Evolutionary conservation across 768 basidiomycete genomes (phyloP), one percentile per base, ranked within the genome.

Genomic region (Asterophora parasitica): DNA sequence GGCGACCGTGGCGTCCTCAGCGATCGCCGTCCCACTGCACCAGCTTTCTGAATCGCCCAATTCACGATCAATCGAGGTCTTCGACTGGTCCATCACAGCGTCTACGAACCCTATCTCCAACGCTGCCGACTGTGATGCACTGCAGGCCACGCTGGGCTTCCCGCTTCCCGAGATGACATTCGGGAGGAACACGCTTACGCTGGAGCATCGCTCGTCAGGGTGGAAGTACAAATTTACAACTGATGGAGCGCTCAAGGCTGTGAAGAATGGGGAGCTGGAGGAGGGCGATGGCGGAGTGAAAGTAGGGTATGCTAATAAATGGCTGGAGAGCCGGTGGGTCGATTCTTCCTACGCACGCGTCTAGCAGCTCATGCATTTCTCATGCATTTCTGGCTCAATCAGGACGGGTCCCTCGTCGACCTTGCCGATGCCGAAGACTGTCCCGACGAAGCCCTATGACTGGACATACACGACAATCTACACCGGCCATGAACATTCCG

Each of bases 391-490:
- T 34, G 3, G 23, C 3, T 11, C 13, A 7, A 20, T 46, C 59
- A 90, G 89, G 57, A 88, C 83, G 58, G 81, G 77, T 44, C 78
- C 88, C 0, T 71, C 74, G 17, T 83, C 89, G 11, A 65, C 62
- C 34, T 64, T 81, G 10, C 81, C 85, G 0, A 79, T 89, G 69
- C 87, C 89, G 3, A 65, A 76, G 52, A 88, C 88, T 4, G 78
- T 83, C 16, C 61, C 76, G 0, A 85, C 91, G 7, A 96, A 94
- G 57, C 87, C 85, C 0, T 97, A 90, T 65, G 96, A 99, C 61
- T 98, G 96, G 96, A 99, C 96, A 9, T 98, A 96, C 64, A 96
- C 94, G 2, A 90, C 92, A 1, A 82, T 77, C 3, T 93, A 97
- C 56, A 58, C 82, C 0, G 96, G 95, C 0, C 82, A 85, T 55